Conservation (phyloP, 352 stramenopile species). For the Globisporangium radiosum region DNA sequence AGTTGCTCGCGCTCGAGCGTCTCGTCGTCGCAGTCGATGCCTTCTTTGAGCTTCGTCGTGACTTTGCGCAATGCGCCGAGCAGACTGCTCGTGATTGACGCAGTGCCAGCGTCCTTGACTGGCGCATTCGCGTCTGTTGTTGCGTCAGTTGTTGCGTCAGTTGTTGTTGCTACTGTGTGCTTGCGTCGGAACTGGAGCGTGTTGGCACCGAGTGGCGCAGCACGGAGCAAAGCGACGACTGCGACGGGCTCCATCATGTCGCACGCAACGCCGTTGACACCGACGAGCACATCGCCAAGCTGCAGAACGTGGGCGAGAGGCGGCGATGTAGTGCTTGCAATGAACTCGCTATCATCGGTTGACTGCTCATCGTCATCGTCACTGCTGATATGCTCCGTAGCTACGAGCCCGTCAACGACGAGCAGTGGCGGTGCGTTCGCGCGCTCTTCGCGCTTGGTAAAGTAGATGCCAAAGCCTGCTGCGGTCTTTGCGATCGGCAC, state of each 20-base stretch:
- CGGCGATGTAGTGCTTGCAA: neutral
- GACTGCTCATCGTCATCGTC: neutral
- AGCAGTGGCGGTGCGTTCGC: slow-evolving; percentile 8
- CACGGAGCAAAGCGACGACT: slow-evolving; percentile 24
- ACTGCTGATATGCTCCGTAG: slow-evolving; percentile 3
- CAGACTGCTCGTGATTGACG: slow-evolving; percentile 28
- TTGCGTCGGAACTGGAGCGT: slow-evolving; percentile 24
- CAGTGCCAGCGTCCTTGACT: neutral
- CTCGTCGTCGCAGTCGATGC: slow-evolving; percentile 39
- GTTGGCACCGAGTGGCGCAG: slow-evolving; percentile 21
- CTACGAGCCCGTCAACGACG: slow-evolving; percentile 32
- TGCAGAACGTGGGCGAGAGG: slow-evolving; percentile 13
- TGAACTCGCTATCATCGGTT: neutral
- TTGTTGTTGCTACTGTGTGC: neutral
- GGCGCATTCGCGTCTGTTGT: neutral
- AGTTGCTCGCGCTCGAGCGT: slow-evolving; percentile 27
- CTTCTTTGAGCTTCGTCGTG: slow-evolving; percentile 47
- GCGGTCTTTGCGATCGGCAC: slow-evolving; percentile 26
- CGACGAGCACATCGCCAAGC: slow-evolving; percentile 28
- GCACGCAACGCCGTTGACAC: slow-evolving; percentile 26
- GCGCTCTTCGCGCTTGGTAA: slow-evolving; percentile 16
- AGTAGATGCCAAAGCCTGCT: slow-evolving; percentile 36
- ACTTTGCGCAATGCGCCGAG: slow-evolving; percentile 50
- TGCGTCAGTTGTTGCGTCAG: neutral
- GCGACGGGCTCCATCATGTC: slow-evolving; percentile 17